Conservation (phyloP, 345 rosid species). For the Syzygium aromaticum region DNA sequence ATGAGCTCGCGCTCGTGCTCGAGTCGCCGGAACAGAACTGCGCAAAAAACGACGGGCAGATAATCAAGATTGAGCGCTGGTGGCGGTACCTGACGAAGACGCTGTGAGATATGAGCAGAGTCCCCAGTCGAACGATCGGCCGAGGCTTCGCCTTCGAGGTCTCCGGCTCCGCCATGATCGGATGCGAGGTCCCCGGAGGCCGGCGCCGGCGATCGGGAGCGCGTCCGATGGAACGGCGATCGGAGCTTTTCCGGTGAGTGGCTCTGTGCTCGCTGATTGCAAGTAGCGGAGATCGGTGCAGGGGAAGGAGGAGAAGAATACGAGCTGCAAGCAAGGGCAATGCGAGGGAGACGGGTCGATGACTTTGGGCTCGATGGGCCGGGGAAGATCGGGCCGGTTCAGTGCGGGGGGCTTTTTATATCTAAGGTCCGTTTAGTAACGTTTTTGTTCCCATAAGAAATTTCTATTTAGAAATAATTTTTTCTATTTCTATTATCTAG, state of each 20-base stretch:
- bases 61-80: background rate
- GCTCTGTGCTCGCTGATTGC: background rate
- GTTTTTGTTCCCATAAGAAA: no score
- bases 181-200: background rate
- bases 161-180: constrained; percentile 10
- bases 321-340: background rate
- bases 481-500: no score
- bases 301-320: background rate
- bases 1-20: background rate
- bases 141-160: constrained; percentile 36
- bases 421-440: no score
- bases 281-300: background rate
- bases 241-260: background rate
- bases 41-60: background rate
- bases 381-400: background rate
- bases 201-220: background rate
- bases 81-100: constrained; percentile 47
- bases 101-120: constrained; percentile 73
- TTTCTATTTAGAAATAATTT: no score
- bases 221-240: background rate
- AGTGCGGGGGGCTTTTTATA: no score
- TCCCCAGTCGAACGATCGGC: constrained; percentile 77
- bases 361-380: background rate
- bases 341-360: background rate
- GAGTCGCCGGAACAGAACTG: background rate